Percentiles rank a stretch among this genome's conserved stretches.
These are phyloP conservation scores for Rosellinia necatrix DNA, from an alignment of 2,329 filamentous ascomycete species.

Conservation along the genomic window DNA sequence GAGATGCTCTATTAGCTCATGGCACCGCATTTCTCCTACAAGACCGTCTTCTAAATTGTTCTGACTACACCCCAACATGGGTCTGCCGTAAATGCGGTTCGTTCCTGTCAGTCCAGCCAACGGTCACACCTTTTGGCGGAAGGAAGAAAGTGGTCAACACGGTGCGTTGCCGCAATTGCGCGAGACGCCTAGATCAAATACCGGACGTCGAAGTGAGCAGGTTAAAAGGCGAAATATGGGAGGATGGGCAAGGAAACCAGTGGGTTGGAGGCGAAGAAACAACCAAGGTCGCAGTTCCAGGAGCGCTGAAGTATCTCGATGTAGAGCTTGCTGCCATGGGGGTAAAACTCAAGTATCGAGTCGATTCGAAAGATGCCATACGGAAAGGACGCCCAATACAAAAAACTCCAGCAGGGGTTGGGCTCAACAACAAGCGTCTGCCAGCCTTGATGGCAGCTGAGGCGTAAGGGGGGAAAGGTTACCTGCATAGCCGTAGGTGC, in stretches of 20 bases:
- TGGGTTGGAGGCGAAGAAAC: slow-evolving; percentile 91
- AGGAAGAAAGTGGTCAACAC: slow-evolving; percentile 70
- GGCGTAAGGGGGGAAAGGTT: slow-evolving; percentile 1
- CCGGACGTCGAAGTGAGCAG: slow-evolving; percentile 60
- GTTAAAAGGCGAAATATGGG: slow-evolving; percentile 80
- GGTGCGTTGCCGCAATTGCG: slow-evolving; percentile 81
- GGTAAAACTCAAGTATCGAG: slow-evolving; percentile 83
- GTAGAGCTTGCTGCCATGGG: slow-evolving; percentile 97
- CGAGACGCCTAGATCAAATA: slow-evolving; percentile 62
- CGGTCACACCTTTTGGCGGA: slow-evolving; percentile 66
- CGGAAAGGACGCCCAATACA: slow-evolving; percentile 56
- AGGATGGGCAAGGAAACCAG: slow-evolving; percentile 82
- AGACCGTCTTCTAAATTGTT: slow-evolving; percentile 95
- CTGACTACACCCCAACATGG: slow-evolving; percentile 87
- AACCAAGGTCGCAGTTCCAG: slow-evolving; percentile 88
- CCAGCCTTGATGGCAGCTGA: slow-evolving; percentile 36
- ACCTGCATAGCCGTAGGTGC: neutral
- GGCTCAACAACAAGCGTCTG: slow-evolving; percentile 32
- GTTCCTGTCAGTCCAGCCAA: slow-evolving; percentile 86
- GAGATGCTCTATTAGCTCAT: slow-evolving; percentile 91
- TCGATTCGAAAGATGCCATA: slow-evolving; percentile 67
- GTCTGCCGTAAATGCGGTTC: slow-evolving; percentile 88
- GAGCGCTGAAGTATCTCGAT: slow-evolving; percentile 90
- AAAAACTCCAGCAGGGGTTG: slow-evolving; percentile 41
- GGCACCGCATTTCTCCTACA: slow-evolving; percentile 94